A percentile compares a stretch with the other conserved stretches of the same genome.
Evolutionary conservation across 2,329 filamentous ascomycete species (phyloP).

Genomic region (Aspergillus versicolor): DNA sequence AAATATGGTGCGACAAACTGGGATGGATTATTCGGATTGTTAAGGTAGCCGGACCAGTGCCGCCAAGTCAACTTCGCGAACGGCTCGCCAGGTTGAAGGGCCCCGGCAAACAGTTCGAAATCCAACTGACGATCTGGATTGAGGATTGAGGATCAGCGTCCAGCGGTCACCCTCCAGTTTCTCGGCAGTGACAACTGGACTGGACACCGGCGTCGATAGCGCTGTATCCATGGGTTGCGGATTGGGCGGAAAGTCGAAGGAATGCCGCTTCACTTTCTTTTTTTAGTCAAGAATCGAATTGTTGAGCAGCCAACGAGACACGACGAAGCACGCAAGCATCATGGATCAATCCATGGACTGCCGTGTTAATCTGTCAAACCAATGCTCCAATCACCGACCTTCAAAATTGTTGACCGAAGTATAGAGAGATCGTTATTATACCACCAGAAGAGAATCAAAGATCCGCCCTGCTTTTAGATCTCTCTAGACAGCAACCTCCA

Average conservation of each 20-base stretch:
- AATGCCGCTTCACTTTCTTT: slow-evolving; percentile 12
- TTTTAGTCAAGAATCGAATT: slow-evolving; percentile 3
- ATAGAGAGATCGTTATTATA: background rate
- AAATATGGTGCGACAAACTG: background rate
- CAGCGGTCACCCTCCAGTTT: background rate
- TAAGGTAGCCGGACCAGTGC: background rate
- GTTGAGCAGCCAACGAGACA: background rate
- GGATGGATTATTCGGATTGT: background rate
- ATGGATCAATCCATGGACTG: background rate
- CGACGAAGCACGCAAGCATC: background rate
- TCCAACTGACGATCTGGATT: background rate
- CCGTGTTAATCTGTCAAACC: background rate
- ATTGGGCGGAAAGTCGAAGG: slow-evolving; percentile 2
- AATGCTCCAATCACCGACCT: background rate
- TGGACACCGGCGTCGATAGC: background rate
- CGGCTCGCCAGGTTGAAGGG: background rate
- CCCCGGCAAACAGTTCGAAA: background rate
- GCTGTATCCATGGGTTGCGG: background rate
- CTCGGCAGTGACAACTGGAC: slow-evolving; percentile 1
- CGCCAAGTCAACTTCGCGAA: background rate
- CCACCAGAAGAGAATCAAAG: too few relatives aligned
- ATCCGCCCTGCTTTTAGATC: too few relatives aligned
- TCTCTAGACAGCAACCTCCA: too few relatives aligned
- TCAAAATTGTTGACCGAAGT: background rate
- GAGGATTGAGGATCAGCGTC: background rate